Evolutionary conservation across 2,329 filamentous ascomycete species (phyloP).

Genomic region (Truncatella angustata): DNA sequence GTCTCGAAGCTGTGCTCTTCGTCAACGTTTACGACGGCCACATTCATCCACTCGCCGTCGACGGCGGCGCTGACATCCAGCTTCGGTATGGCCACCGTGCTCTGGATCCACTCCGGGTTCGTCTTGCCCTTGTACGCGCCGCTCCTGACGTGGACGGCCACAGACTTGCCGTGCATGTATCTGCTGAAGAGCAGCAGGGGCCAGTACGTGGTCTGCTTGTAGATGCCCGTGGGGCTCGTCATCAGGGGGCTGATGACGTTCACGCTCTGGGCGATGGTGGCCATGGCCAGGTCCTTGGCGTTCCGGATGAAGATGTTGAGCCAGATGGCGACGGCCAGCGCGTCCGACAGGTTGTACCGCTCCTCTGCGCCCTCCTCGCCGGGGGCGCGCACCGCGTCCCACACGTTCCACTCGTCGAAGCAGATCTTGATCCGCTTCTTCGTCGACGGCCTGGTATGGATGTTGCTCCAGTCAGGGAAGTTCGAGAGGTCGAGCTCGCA

Average conservation of each 20-base stretch:
- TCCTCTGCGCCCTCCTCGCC: slow-evolving; percentile 73
- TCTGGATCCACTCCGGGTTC: slow-evolving; percentile 62
- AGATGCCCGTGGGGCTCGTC: slow-evolving; percentile 62
- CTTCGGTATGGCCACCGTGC: slow-evolving; percentile 61
- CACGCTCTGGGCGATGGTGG: slow-evolving; percentile 74
- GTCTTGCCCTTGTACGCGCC: slow-evolving; percentile 67
- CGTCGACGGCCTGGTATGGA: neutral
- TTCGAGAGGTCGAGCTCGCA: slow-evolving; percentile 62
- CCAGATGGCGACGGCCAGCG: slow-evolving; percentile 72
- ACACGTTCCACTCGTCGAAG: slow-evolving; percentile 86
- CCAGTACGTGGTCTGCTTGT: slow-evolving; percentile 76
- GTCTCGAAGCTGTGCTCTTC: slow-evolving; percentile 59
- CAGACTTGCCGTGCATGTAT: slow-evolving; percentile 71
- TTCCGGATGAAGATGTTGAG: slow-evolving; percentile 76
- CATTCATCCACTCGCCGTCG: slow-evolving; percentile 52
- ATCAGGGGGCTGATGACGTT: slow-evolving; percentile 78
- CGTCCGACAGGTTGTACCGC: slow-evolving; percentile 71
- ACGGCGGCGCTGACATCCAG: slow-evolving; percentile 65
- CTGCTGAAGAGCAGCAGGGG: slow-evolving; percentile 66
- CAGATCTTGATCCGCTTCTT: slow-evolving; percentile 58
- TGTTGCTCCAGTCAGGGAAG: slow-evolving; percentile 40
- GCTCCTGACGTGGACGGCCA: slow-evolving; percentile 64
- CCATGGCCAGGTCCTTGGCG: slow-evolving; percentile 70
- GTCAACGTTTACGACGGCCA: slow-evolving; percentile 73
- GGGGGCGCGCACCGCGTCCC: slow-evolving; percentile 70